These are phyloP conservation scores for Pyrus bretschneideri DNA, from an alignment of 306 rosid species.

Conservation along the genomic window DNA sequence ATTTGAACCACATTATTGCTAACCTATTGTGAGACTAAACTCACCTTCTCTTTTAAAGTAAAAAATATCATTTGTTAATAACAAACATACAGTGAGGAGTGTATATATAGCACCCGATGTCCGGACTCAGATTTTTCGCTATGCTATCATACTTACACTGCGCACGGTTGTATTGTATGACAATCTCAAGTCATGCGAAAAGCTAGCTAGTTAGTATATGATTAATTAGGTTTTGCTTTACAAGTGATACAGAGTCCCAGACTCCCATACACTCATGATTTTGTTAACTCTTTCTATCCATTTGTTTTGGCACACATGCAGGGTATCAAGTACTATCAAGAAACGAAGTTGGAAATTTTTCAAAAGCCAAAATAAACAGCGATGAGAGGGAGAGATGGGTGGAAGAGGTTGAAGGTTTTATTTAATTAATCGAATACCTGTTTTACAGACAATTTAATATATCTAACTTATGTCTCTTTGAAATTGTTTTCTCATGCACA, in stretches of 20 bases:
- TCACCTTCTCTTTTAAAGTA: too few relatives aligned
- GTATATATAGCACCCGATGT: not conserved
- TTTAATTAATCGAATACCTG: not conserved
- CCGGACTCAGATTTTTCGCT: not conserved
- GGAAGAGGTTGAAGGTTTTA: not conserved
- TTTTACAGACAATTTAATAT: not conserved
- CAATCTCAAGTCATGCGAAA: not conserved
- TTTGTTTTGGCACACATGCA: not conserved
- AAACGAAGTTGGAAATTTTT: not conserved
- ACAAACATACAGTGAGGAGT: not conserved
- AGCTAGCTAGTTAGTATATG: not conserved
- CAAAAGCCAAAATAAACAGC: not conserved
- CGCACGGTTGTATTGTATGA: conserved; percentile 1
- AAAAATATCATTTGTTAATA: too few relatives aligned
- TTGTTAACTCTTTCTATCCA: not conserved
- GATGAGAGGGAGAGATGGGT: not conserved
- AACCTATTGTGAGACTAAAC: too few relatives aligned
- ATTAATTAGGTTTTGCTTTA: not conserved
- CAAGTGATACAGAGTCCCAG: too few relatives aligned
- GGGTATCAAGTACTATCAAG: not conserved
- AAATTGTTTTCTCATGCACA: too few relatives aligned
- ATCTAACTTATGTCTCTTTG: not conserved
- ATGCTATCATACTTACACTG: not conserved
- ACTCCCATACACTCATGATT: not conserved
- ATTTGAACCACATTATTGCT: too few relatives aligned